These are phyloP conservation scores for Talinum fruticosum DNA, from an alignment of 148 eudicot species.

Conservation along the genomic window DNA sequence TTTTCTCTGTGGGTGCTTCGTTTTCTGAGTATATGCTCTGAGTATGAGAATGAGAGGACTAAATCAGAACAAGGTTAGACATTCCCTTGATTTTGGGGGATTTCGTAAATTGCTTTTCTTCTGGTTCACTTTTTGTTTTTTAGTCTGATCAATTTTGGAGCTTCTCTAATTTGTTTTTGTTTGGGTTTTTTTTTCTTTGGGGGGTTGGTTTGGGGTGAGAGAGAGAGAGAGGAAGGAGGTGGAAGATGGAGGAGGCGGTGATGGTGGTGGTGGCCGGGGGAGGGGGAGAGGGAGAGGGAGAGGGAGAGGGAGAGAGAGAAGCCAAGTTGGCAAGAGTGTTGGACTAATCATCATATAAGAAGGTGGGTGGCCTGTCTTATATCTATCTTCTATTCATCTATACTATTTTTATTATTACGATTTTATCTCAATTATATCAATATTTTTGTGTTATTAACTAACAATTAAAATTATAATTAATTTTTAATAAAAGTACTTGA, in stretches of 20 bases:
- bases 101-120: not conserved
- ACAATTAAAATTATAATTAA: too few relatives aligned
- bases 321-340: slow-evolving; percentile 24
- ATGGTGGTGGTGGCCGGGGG: not conserved
- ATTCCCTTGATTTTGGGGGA: slow-evolving; percentile 21
- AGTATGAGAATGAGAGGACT: not conserved
- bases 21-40: slow-evolving; percentile 1
- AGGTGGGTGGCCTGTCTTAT: slow-evolving; percentile 3
- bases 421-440: too few relatives aligned
- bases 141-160: not conserved
- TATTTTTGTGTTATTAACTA: too few relatives aligned
- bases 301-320: not conserved
- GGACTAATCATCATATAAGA: slow-evolving; percentile 17
- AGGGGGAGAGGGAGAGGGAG: not conserved
- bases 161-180: not conserved
- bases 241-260: not conserved
- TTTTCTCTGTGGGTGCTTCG: not conserved
- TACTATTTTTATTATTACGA: too few relatives aligned
- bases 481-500: too few relatives aligned
- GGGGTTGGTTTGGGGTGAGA: too few relatives aligned
- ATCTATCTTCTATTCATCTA: too few relatives aligned
- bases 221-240: not conserved
- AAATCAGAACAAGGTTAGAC: slow-evolving; percentile 27
- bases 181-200: not conserved
- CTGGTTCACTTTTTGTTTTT: slow-evolving; percentile 5